These are phyloP conservation scores for Nematodospora valgi DNA, from an alignment of 805 yeast genomes.

Conservation along the genomic window DNA sequence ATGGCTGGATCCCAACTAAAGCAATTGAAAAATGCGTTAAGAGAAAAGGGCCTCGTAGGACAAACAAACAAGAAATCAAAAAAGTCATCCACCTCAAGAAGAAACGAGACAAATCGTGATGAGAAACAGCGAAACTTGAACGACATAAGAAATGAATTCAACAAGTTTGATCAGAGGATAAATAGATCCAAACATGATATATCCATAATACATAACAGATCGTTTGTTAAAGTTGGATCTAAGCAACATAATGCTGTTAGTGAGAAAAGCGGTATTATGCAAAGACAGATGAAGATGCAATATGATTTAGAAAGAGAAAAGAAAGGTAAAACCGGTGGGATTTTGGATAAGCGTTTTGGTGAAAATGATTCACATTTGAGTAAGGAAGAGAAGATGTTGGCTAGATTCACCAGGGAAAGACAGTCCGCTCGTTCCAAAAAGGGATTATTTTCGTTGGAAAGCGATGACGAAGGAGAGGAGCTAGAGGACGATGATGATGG, in stretches of 20 bases:
- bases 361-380: constrained; percentile 67
- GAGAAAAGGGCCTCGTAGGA: constrained; percentile 80
- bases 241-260: constrained; percentile 31
- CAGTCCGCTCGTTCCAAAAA: constrained; percentile 58
- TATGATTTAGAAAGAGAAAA: constrained; percentile 62
- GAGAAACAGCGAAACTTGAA: constrained; percentile 55
- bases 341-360: constrained; percentile 88
- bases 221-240: constrained; percentile 42
- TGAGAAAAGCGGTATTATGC: constrained; percentile 29
- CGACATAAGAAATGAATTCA: constrained; percentile 77
- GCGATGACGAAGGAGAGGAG: constrained; percentile 68
- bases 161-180: constrained; percentile 80
- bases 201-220: constrained; percentile 38
- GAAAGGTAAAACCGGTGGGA: constrained; percentile 72
- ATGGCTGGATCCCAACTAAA: constrained; percentile 91
- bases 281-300: constrained; percentile 47
- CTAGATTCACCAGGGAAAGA: constrained; percentile 86
- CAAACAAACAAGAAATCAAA: constrained; percentile 68
- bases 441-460: constrained; percentile 52
- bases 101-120: constrained; percentile 67
- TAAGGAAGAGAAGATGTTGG: constrained; percentile 93
- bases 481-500: constrained; percentile 42
- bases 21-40: constrained; percentile 71
- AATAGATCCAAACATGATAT: constrained; percentile 62
- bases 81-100: constrained; percentile 40